phyloP scores from a whole-genome alignment of 257 asterid species.

The Salvia splendens region DNA sequence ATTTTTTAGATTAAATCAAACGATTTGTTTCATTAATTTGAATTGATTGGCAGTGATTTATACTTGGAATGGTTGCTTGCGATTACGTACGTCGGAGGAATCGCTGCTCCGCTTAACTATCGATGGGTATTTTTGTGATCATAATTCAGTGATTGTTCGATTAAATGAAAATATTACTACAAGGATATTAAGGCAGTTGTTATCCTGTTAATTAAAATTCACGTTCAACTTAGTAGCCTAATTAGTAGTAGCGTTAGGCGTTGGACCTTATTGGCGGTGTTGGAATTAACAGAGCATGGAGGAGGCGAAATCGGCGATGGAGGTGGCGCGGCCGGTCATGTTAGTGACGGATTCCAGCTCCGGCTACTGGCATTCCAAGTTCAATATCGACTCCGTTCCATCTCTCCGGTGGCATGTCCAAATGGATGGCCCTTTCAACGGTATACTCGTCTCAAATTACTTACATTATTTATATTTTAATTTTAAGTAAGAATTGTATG shows the following conservation, averaged over 20 bases:
- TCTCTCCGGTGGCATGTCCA: conserved; percentile 69
- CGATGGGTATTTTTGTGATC: conserved; percentile 54
- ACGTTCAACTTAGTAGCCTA: too few species aligned
- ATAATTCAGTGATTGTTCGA: too few species aligned
- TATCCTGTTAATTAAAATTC: too few species aligned
- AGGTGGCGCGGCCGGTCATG: conserved; percentile 60
- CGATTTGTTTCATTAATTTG: too few species aligned
- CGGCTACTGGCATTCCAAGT: conserved; percentile 69
- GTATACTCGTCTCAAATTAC: too few species aligned
- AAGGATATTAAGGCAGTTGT: too few species aligned
- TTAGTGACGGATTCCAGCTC: conserved; percentile 61
- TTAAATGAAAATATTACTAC: too few species aligned
- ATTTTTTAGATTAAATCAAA: background rate
- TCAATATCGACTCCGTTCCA: conserved; percentile 45
- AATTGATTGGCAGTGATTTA: conserved; percentile 69
- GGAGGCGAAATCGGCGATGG: conserved; percentile 80
- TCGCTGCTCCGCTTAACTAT: conserved; percentile 87
- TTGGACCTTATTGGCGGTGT: too few species aligned
- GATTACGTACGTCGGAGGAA: conserved; percentile 79
- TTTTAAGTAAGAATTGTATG: too few species aligned
- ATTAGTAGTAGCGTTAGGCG: too few species aligned
- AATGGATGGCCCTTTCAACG: conserved; percentile 39
- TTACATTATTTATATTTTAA: too few species aligned
- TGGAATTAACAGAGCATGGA: conserved; percentile 60
- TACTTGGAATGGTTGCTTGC: conserved; percentile 93